Percentiles rank a stretch among this genome's conserved stretches.
Evolutionary conservation across 2,329 filamentous ascomycete genomes (phyloP).

Genomic region (Didymella segeticola): DNA sequence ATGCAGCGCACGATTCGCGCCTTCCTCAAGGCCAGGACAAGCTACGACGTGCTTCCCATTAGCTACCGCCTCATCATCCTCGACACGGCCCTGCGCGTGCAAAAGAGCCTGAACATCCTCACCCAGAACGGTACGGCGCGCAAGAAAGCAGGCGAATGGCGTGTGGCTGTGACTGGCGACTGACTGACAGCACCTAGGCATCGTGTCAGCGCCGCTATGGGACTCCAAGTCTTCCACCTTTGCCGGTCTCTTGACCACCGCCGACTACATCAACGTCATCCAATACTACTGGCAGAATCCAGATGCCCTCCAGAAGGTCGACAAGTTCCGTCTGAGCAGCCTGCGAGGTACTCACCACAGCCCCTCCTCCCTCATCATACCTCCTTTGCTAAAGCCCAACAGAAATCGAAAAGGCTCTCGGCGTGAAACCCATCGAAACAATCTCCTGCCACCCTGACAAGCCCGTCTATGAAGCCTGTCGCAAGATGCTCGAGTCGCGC

Average conservation of each 20-base stretch:
- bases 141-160: neutral
- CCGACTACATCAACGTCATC: slow-evolving; percentile 98
- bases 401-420: slow-evolving; percentile 96
- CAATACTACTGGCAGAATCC: slow-evolving; percentile 99
- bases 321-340: slow-evolving; percentile 91
- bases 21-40: slow-evolving; percentile 94
- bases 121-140: slow-evolving; percentile 81
- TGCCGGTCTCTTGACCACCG: slow-evolving; percentile 91
- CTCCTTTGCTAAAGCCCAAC: slow-evolving; percentile 21
- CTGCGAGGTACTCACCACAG: slow-evolving; percentile 73
- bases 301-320: slow-evolving; percentile 85
- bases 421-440: slow-evolving; percentile 89
- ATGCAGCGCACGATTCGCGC: slow-evolving; percentile 81
- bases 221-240: slow-evolving; percentile 93
- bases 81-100: slow-evolving; percentile 92
- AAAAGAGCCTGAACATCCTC: slow-evolving; percentile 94
- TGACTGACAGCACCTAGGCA: slow-evolving; percentile 65
- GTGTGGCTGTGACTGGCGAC: no score
- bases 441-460: slow-evolving; percentile 91
- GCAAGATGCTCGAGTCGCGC: slow-evolving; percentile 90
- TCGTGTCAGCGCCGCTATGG: slow-evolving; percentile 97
- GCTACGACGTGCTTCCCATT: slow-evolving; percentile 95
- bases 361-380: neutral
- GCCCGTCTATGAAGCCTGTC: slow-evolving; percentile 93
- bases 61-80: slow-evolving; percentile 96